Evolutionary conservation across 2,329 filamentous ascomycete species (phyloP).

Genomic region (Lizonia empirigonia): DNA sequence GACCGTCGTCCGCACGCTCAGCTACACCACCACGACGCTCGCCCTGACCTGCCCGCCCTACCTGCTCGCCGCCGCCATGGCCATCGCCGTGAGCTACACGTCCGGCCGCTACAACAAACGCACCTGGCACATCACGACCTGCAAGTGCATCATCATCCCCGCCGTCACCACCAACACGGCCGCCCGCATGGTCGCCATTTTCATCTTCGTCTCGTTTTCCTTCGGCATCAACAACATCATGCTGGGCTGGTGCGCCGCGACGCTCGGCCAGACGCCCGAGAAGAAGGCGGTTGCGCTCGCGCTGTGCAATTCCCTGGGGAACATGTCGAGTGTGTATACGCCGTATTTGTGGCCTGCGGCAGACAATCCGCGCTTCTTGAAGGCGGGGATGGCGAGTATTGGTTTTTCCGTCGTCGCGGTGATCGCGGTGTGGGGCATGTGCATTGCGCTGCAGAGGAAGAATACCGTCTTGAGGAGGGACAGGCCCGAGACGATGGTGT

Average conservation of each 20-base stretch:
- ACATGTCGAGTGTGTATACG: slow-evolving; percentile 38
- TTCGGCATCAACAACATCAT: slow-evolving; percentile 42
- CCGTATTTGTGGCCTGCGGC: slow-evolving; percentile 35
- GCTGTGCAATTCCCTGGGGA: slow-evolving; percentile 35
- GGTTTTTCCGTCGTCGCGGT: slow-evolving; percentile 32
- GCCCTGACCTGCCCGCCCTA: slow-evolving; percentile 56
- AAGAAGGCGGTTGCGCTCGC: slow-evolving; percentile 40
- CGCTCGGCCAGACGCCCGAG: slow-evolving; percentile 36
- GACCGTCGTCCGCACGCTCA: slow-evolving; percentile 45
- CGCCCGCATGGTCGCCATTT: slow-evolving; percentile 36
- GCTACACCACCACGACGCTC: slow-evolving; percentile 46
- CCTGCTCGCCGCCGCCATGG: slow-evolving; percentile 52
- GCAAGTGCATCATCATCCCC: slow-evolving; percentile 47
- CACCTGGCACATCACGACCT: slow-evolving; percentile 57
- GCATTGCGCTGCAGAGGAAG: slow-evolving; percentile 32
- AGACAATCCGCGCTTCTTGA: slow-evolving; percentile 33
- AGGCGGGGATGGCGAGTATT: slow-evolving; percentile 37
- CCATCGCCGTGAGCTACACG: slow-evolving; percentile 56
- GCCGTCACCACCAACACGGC: slow-evolving; percentile 35
- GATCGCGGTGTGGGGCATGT: slow-evolving; percentile 32
- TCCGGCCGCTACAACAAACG: slow-evolving; percentile 58
- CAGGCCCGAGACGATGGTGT: slow-evolving; percentile 7
- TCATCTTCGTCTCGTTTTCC: slow-evolving; percentile 39
- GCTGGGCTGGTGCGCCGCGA: slow-evolving; percentile 36
- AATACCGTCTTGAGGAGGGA: slow-evolving; percentile 26